Conservation (phyloP, 2,329 filamentous ascomycete species). For the Pseudogymnoascus sp. region DNA sequence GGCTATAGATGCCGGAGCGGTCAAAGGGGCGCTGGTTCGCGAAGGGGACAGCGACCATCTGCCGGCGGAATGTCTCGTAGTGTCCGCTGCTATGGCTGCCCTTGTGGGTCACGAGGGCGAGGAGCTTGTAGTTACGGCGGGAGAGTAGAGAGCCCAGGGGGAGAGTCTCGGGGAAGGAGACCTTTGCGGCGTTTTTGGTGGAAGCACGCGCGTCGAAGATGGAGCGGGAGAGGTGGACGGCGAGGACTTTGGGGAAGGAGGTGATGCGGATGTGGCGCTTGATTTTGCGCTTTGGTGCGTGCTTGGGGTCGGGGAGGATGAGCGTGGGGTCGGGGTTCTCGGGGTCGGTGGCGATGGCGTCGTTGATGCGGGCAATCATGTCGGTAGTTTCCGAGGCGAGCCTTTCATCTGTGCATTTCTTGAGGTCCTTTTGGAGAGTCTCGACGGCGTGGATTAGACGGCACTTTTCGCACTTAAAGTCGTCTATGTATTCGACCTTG, state of each 20-base stretch:
- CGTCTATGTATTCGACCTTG: conserved; percentile 92
- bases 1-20: conserved; percentile 58
- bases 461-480: conserved; percentile 93
- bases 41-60: conserved; percentile 70
- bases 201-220: conserved; percentile 78
- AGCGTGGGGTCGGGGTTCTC: conserved; percentile 68
- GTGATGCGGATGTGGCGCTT: conserved; percentile 82
- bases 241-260: conserved; percentile 78
- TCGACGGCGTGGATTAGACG: conserved; percentile 72
- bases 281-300: conserved; percentile 75
- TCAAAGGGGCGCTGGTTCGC: conserved; percentile 77
- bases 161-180: conserved; percentile 81
- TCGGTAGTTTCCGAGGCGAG: conserved; percentile 41
- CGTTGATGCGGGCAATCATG: conserved; percentile 56
- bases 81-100: conserved; percentile 94
- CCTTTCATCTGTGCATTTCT: conserved; percentile 43
- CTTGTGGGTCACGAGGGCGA: conserved; percentile 87
- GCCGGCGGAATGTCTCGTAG: conserved; percentile 90
- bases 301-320: conserved; percentile 62
- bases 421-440: conserved; percentile 50
- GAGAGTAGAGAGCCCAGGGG: conserved; percentile 72
- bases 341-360: conserved; percentile 70
- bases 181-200: conserved; percentile 90
- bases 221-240: conserved; percentile 85
- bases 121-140: conserved; percentile 72